These are phyloP conservation scores for Coemansia guatemalensis DNA, from an alignment of 192 early-diverging fungal species.

Conservation along the genomic window DNA sequence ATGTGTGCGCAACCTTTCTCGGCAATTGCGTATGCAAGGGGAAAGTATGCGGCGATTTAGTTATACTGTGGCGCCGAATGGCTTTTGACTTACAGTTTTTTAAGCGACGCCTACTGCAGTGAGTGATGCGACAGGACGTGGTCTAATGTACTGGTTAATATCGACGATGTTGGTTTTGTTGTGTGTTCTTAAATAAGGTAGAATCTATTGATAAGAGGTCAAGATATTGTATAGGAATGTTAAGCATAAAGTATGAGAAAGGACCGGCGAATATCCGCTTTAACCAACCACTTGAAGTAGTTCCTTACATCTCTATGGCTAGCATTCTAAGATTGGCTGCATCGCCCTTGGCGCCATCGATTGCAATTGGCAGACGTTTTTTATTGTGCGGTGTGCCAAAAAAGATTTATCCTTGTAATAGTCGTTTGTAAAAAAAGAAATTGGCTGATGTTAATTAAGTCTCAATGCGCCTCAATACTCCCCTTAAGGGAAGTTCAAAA, in stretches of 20 bases:
- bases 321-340: neutral
- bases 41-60: constrained; percentile 1
- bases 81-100: constrained; percentile 6
- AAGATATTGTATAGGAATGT: neutral
- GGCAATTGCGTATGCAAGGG: constrained; percentile 13
- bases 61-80: constrained; percentile 12
- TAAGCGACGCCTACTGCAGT: neutral
- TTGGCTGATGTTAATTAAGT: constrained; percentile 15
- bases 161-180: neutral
- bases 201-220: neutral
- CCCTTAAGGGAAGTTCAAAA: constrained; percentile 1
- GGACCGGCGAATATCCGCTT: neutral
- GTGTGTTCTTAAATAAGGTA: neutral
- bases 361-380: neutral
- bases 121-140: neutral
- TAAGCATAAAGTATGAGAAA: neutral
- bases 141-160: neutral
- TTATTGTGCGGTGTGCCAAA: neutral
- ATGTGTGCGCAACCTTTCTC: neutral
- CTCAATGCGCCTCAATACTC: constrained; percentile 19
- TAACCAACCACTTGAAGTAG: neutral
- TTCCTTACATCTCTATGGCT: neutral
- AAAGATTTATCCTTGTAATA: neutral
- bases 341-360: neutral
- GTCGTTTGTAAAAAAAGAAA: neutral